Base-by-base conservation (phyloP, 2,329 filamentous ascomycete species). In the Simplicillium sp. region DNA sequence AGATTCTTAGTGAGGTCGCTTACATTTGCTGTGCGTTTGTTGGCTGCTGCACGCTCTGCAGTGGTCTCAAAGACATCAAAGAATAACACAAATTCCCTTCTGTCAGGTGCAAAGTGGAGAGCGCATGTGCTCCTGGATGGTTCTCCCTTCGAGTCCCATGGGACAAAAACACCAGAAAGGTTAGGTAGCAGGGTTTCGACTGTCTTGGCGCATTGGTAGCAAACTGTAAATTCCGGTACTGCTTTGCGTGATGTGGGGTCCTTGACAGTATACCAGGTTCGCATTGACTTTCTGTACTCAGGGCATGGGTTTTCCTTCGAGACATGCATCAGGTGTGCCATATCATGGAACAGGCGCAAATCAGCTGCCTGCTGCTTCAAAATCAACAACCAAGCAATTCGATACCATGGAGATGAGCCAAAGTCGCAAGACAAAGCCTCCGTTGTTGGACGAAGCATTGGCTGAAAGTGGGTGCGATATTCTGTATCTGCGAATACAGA, bases 331-430 rank as follows among this genome's bases (percentile, higher is more conserved):
- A 87, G 73, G 9, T 75, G 71, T 5, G 82, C 80, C 29, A 95
- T 70, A 31, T 75, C 73, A 44, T 82, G 76, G 25, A 96, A 69
- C 5, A 94, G 63, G 11, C 75, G 73, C 33, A 92, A 64, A 48
- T 87, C 79, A 3, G 73, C 68, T 14, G 75, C 68, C 11, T 77
- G 64, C 48, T 86, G 77, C 58, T 88, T 87, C 39, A 84, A 65
- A 2, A 81, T 89, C 46, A 94, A 70, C 3, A 89, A 70, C 78
- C 84, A 94, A 1, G 88, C 88, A 32, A 95, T 78, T 20, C 86
- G 80, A 51, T 87, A 82, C 87, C 88, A 96, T 1, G 82, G 77
- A 1, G 70, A 73, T 11, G 77, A 73, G 25, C 85, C 86, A 59
- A 96, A 87, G 48, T 88, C 82, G 62, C 90, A 97, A 36, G 73